A percentile compares a stretch with the other conserved stretches of the same genome.
Conservation (phyloP, 352 stramenopile genomes). For the Pythium monospermum region DNA sequence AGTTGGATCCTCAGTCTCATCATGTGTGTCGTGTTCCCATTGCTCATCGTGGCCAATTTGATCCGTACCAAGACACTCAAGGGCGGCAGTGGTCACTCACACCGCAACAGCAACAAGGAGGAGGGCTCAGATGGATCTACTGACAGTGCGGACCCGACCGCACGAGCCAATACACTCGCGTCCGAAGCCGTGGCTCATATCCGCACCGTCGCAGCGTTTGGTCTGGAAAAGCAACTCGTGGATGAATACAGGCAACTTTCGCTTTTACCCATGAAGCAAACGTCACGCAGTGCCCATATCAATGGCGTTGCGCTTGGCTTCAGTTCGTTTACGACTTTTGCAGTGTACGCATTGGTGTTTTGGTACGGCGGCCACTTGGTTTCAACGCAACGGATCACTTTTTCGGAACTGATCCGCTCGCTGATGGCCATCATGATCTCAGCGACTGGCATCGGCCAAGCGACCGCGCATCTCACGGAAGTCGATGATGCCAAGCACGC, state of each 20-base stretch:
- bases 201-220: slow-evolving; percentile 47
- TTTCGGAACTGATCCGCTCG: slow-evolving; percentile 31
- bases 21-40: slow-evolving; percentile 53
- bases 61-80: slow-evolving; percentile 27
- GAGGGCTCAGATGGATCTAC: no score
- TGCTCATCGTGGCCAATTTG: slow-evolving; percentile 42
- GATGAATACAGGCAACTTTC: slow-evolving; percentile 19
- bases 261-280: slow-evolving; percentile 2
- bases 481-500: slow-evolving; percentile 73
- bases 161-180: slow-evolving; percentile 13
- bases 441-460: slow-evolving; percentile 27
- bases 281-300: slow-evolving; percentile 3
- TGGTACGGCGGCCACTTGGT: slow-evolving; percentile 29
- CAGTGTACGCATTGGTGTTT: slow-evolving; percentile 24
- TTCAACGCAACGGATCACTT: slow-evolving; percentile 29
- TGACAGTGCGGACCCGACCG: not conserved
- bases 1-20: slow-evolving; percentile 70
- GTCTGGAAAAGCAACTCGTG: slow-evolving; percentile 19
- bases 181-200: slow-evolving; percentile 29
- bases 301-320: slow-evolving; percentile 19
- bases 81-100: no score
- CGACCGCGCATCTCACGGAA: slow-evolving; percentile 27
- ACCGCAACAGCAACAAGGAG: no score
- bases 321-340: slow-evolving; percentile 23
- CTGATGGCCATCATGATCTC: slow-evolving; percentile 46